Percentiles rank a stretch among this genome's conserved stretches.
phyloP scores from a whole-genome alignment of 176 grass and related monocot genomes.

The Ananas comosus region DNA sequence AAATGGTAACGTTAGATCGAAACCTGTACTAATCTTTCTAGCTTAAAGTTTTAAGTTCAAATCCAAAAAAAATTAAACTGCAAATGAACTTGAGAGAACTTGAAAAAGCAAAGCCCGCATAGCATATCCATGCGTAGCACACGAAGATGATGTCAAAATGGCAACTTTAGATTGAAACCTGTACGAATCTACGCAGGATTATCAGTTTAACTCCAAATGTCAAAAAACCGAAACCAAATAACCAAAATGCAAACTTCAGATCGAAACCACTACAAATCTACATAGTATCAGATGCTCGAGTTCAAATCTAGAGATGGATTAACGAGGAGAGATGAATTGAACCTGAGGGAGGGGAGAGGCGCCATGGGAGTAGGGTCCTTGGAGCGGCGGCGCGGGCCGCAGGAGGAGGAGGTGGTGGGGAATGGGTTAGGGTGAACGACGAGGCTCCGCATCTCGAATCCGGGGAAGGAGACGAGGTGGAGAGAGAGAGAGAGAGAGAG shows the following conservation, averaged over 20 bases:
- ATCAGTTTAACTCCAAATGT: neutral
- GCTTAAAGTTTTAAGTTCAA: neutral
- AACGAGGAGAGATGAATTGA: neutral
- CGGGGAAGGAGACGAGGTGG: neutral
- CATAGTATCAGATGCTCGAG: too few species aligned
- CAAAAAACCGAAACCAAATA: neutral
- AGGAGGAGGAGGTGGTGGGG: neutral
- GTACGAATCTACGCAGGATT: neutral
- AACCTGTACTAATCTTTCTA: neutral
- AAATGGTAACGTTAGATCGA: neutral
- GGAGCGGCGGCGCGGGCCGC: neutral
- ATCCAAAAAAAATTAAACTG: neutral
- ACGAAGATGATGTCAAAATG: neutral
- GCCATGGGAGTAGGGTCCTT: neutral
- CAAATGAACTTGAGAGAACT: neutral
- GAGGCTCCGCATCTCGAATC: neutral
- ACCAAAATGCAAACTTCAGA: too few species aligned
- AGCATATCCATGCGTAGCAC: neutral
- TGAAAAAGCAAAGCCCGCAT: neutral
- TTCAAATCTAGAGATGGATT: too few species aligned
- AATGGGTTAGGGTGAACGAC: neutral
- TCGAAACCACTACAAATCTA: too few species aligned
- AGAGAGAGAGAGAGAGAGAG: neutral
- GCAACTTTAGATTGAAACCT: neutral
- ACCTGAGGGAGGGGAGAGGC: too few species aligned